A percentile compares a stretch with the other conserved stretches of the same genome.
phyloP scores from a whole-genome alignment of 768 basidiomycete genomes.

The Neoboletus brunneissimus region DNA sequence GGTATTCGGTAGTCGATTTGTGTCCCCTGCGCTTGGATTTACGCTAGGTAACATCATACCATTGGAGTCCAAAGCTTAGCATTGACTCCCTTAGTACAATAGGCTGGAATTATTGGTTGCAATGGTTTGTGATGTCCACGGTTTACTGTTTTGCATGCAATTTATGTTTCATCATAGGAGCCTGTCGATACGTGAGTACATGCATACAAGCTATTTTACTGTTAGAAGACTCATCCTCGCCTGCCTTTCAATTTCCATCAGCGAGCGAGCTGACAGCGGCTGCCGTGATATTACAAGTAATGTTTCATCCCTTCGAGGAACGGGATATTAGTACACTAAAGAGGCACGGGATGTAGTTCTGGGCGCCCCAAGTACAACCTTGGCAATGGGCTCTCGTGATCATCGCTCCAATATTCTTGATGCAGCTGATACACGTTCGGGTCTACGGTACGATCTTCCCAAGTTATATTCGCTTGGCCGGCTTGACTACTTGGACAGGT shows the following conservation, averaged over 20 bases:
- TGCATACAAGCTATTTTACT: neutral
- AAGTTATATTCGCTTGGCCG: neutral
- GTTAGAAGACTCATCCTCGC: conserved; percentile 1
- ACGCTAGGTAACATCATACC: conserved; percentile 41
- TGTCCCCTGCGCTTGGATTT: conserved; percentile 59
- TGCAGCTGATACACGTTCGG: conserved; percentile 55
- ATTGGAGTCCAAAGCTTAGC: neutral
- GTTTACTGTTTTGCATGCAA: neutral
- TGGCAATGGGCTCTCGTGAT: conserved; percentile 60
- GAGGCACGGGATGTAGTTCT: conserved; percentile 28
- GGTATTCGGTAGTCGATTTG: conserved; percentile 54
- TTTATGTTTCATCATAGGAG: conserved; percentile 28
- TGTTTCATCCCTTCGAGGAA: neutral
- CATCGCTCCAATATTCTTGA: conserved; percentile 48
- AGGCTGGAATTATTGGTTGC: conserved; percentile 61
- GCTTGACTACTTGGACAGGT: conserved; percentile 31
- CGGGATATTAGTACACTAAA: neutral
- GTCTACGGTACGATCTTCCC: conserved; percentile 46
- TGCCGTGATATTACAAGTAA: conserved; percentile 48
- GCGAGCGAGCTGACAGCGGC: conserved; percentile 61
- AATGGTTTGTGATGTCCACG: conserved; percentile 33
- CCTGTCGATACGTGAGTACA: conserved; percentile 37
- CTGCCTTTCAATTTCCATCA: conserved; percentile 19
- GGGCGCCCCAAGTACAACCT: conserved; percentile 45
- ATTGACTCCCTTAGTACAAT: neutral